Evolutionary conservation across 2,329 filamentous ascomycete genomes (phyloP), one percentile per base, ranked within the genome.

Genomic region (Diaporthe helianthi): DNA sequence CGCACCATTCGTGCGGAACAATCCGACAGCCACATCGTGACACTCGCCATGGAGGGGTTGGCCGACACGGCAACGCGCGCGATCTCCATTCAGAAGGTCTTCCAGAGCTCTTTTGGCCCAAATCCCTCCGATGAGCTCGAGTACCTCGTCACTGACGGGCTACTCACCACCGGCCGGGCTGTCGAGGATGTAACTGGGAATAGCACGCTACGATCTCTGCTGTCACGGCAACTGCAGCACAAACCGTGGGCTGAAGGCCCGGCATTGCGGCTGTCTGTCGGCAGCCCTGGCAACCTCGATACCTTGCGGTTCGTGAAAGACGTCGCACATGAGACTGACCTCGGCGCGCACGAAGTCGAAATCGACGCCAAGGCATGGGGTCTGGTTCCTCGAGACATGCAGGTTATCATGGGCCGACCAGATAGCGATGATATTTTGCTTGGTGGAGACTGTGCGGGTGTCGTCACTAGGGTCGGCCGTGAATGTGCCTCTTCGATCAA

Each of bases 321-420:
- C 72, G 71, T 46, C 24, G 69, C 19, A 67, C 72, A 65, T 26
- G 49, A 24, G 29, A 26, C 46, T 12, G 58, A 52, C 6, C 38
- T 46, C 38, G 54, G 24, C 5, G 17, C 51, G 71, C 73, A 76
- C 55, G 72, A 77, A 22, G 73, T 83, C 13, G 79, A 83, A 68
- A 76, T 83, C 6, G 72, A 80, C 33, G 63, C 76, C 1, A 73
- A 74, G 53, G 76, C 79, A 0, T 72, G 73, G 13, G 81, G 79
- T 2, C 26, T 83, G 4, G 82, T 80, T 67, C 81, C 79, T 65
- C 72, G 76, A 54, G 83, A 85, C 69, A 75, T 83, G 19, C 73
- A 83, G 17, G 74, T 77, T 15, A 79, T 80, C 5, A 73, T 78
- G 41, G 77, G 79, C 15, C 74, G 76, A 29, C 69, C 79, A 2